These are phyloP conservation scores for Sporothrix phasma DNA, from an alignment of 2,329 filamentous ascomycete genomes.

Conservation along the genomic window DNA sequence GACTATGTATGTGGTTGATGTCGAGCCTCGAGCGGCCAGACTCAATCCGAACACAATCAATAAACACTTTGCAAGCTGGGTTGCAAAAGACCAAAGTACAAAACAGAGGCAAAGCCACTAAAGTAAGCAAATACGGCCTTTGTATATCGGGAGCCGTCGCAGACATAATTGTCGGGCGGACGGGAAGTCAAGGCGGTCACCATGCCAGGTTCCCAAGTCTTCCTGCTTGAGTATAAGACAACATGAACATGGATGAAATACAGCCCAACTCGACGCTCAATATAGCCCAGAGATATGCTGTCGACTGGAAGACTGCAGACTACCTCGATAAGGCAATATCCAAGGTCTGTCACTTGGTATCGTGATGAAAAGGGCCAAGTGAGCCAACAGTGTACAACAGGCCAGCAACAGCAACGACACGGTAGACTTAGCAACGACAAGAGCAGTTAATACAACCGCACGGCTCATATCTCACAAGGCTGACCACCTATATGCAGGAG, in stretches of 20 bases:
- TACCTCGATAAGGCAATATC: too few relatives aligned
- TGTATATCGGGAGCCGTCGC: slow-evolving; percentile 9
- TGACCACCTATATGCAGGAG: not conserved
- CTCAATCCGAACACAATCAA: not conserved
- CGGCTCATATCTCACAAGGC: not conserved
- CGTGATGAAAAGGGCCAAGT: not conserved
- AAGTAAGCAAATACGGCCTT: not conserved
- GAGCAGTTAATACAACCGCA: not conserved
- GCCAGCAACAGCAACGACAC: too few relatives aligned
- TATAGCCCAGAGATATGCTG: too few relatives aligned
- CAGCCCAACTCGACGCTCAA: too few relatives aligned
- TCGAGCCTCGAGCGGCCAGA: not conserved
- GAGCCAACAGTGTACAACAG: not conserved
- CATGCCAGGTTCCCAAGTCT: not conserved
- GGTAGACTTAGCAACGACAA: not conserved
- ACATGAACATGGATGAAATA: not conserved
- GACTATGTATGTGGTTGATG: not conserved
- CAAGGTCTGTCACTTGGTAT: not conserved
- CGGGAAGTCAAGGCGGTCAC: not conserved
- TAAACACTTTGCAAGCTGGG: not conserved
- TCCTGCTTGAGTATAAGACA: not conserved
- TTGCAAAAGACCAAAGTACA: not conserved
- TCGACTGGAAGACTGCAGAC: too few relatives aligned
- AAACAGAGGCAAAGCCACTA: not conserved
- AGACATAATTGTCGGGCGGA: slow-evolving; percentile 4